Conservation (phyloP, 2,329 filamentous ascomycete genomes). For the Cytospora paraplurivora region DNA sequence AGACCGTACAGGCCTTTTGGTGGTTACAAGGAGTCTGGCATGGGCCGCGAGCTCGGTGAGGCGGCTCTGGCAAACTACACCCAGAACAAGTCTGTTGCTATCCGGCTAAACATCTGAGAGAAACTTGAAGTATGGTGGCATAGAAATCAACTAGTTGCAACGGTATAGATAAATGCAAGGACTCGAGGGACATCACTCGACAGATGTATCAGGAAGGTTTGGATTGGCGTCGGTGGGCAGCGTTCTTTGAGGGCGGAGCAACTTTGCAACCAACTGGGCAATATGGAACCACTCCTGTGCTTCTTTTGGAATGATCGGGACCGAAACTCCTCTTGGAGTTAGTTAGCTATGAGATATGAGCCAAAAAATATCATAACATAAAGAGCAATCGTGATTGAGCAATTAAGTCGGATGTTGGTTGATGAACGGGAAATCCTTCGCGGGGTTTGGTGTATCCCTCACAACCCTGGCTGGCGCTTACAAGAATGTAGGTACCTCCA, state of each 20-base stretch:
- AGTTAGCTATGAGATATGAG: too few relatives aligned
- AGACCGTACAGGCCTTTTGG: constrained; percentile 53
- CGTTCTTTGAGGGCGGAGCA: not conserved
- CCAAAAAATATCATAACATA: too few relatives aligned
- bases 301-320: not conserved
- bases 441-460: too few relatives aligned
- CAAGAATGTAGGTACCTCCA: too few relatives aligned
- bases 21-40: constrained; percentile 77
- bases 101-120: constrained; percentile 16
- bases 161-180: not conserved
- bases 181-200: not conserved
- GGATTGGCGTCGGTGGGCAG: not conserved
- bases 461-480: too few relatives aligned
- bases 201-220: not conserved
- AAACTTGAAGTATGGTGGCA: not conserved
- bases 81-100: constrained; percentile 55
- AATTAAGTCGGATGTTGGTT: too few relatives aligned
- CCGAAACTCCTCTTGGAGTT: too few relatives aligned
- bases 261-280: not conserved
- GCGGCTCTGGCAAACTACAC: constrained; percentile 68
- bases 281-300: too few relatives aligned
- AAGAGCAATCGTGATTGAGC: too few relatives aligned
- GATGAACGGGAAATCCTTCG: too few relatives aligned
- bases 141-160: not conserved
- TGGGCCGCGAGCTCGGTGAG: constrained; percentile 75